Conservation (phyloP, 192 early-diverging fungal species). For the Glomus cerebriforme region DNA sequence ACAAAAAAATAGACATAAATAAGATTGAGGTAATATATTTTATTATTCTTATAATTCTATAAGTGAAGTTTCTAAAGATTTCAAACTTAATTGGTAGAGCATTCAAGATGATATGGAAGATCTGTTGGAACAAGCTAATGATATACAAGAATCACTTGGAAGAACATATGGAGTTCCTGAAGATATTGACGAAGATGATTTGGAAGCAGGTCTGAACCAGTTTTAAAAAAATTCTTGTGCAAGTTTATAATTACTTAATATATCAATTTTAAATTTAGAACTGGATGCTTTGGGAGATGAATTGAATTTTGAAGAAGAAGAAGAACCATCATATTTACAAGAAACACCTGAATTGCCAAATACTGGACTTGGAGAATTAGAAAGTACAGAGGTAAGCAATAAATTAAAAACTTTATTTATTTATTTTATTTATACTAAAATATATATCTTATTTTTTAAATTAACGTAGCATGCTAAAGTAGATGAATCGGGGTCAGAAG, state of each 20-base stretch:
- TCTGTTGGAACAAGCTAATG: slow-evolving; percentile 94
- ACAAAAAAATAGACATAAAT: slow-evolving; percentile 92
- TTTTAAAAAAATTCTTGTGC: not conserved
- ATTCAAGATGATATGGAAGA: slow-evolving; percentile 99
- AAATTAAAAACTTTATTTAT: not conserved
- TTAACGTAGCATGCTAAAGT: not conserved
- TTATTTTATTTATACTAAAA: not conserved
- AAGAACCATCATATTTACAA: slow-evolving; percentile 82
- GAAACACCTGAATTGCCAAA: slow-evolving; percentile 60
- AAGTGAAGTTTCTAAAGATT: too few relatives aligned
- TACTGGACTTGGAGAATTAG: slow-evolving; percentile 46
- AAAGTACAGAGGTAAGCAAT: slow-evolving; percentile 47
- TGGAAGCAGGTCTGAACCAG: slow-evolving; percentile 77
- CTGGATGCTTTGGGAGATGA: slow-evolving; percentile 97
- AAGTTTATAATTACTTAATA: not conserved
- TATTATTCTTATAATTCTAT: not conserved
- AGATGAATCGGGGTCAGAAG: not conserved
- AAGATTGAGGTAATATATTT: slow-evolving; percentile 81
- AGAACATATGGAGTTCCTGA: slow-evolving; percentile 92
- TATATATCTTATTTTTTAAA: not conserved
- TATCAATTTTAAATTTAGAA: slow-evolving; percentile 51
- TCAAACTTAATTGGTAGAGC: slow-evolving; percentile 50
- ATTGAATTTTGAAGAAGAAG: slow-evolving; percentile 75
- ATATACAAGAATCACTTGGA: slow-evolving; percentile 94
- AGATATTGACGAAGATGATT: slow-evolving; percentile 94